Base-by-base conservation (phyloP, 2,329 filamentous ascomycete genomes). In the Colletotrichum australisinense region DNA sequence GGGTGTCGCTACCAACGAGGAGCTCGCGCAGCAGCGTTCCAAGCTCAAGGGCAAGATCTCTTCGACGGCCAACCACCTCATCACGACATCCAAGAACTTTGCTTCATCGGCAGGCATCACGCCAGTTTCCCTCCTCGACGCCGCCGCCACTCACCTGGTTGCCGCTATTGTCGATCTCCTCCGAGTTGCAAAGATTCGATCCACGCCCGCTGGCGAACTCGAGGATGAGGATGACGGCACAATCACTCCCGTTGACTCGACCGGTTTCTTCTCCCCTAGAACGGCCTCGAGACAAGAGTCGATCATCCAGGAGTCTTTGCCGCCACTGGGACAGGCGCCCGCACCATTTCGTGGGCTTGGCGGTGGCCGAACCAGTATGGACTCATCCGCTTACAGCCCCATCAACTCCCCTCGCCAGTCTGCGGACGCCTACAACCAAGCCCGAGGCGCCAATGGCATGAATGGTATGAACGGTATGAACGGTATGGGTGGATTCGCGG, bases 11-110 rank as follows among this genome's bases (percentile, higher is more conserved):
- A 88, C 84, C 46, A 88, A 90, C 74, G 89, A 89, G 46, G 86
- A 89, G 19, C 75, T 86, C 32, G 81, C 84, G 49, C 89, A 91
- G 75, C 86, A 92, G 75, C 91, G 91, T 76, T 85, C 87, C 32
- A 95, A 93, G 81, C 88, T 97, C 74, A 97, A 94, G 83, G 89
- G 90, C 63, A 93, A 93, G 72, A 93, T 98, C 3, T 97, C 95
- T n/a, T 93, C 93, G 2, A 97, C 96, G 1, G 95, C 97, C 62
- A 98, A 98, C 86, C 97, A 96, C 79, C 87, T 99, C 71, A 98
- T 98, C 78, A 98, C 96, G 2, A 95, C 96, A 1, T 93, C 94
- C 42, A 98, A 97, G 85, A 98, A 98, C 80, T 98, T 97, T 81
- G 93, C 94, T 42, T 89, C 91, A 12, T 92, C 95, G 0, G 92